Conservation (phyloP, 2,329 filamentous ascomycete genomes). For the Venturia oleaginea region DNA sequence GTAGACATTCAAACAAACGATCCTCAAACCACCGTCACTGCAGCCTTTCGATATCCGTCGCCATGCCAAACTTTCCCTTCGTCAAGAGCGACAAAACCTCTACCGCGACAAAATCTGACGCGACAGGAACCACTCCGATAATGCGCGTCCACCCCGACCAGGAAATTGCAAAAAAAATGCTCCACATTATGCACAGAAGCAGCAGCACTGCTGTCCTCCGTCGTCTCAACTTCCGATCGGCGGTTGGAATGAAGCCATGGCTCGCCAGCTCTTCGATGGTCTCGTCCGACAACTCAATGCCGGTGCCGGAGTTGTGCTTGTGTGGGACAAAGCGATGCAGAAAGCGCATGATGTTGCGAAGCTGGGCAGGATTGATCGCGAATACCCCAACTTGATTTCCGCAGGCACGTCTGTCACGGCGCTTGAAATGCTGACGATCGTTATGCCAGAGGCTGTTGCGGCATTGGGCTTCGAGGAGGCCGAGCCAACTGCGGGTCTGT, state of each 20-base stretch:
- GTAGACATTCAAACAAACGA: too few species aligned
- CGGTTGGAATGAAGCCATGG: not conserved
- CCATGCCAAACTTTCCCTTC: too few species aligned
- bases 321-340: not conserved
- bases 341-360: not conserved
- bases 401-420: not conserved
- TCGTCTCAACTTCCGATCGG: not conserved
- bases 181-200: not conserved
- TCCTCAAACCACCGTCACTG: too few species aligned
- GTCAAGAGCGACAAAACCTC: too few species aligned
- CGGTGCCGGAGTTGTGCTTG: not conserved
- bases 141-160: not conserved
- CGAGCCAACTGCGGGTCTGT: not conserved
- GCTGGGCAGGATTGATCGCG: not conserved
- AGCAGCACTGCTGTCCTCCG: not conserved
- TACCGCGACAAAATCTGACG: too few species aligned
- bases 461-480: not conserved
- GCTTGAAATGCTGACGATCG: not conserved
- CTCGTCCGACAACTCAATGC: not conserved
- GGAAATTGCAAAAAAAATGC: not conserved
- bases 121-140: too few species aligned
- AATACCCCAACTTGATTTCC: not conserved
- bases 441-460: not conserved
- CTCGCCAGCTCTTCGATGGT: not conserved
- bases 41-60: too few species aligned